Evolutionary conservation across 1,284 basidiomycete species (phyloP).

Genomic region (Cryptococcus sp.): DNA sequence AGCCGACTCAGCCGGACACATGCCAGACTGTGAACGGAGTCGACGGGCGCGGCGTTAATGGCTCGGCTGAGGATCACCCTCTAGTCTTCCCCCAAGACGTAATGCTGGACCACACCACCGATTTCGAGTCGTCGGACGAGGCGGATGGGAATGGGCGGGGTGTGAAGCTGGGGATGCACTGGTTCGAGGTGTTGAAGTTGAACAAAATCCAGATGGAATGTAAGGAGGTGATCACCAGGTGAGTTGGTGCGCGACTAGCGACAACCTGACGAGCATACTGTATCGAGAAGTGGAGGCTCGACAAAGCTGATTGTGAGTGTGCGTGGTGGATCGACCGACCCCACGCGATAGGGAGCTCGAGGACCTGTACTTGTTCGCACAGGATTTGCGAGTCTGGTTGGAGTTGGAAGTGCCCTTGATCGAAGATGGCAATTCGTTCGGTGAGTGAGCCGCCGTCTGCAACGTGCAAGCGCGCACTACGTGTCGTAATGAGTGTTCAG

Average conservation of each 20-base stretch:
- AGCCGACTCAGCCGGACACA: constrained; percentile 14
- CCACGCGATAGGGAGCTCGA: constrained; percentile 27
- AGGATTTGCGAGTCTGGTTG: constrained; percentile 37
- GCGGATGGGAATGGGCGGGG: background rate
- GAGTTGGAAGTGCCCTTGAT: constrained; percentile 41
- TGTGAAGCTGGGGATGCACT: constrained; percentile 25
- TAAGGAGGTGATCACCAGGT: constrained; percentile 21
- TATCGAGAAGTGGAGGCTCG: background rate
- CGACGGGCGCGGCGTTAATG: background rate
- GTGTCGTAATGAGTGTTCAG: no score
- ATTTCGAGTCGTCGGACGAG: background rate
- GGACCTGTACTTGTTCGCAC: constrained; percentile 24
- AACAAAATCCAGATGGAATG: constrained; percentile 27
- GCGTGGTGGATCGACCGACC: background rate
- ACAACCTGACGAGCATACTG: background rate
- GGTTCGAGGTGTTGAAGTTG: constrained; percentile 34
- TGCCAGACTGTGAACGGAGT: background rate
- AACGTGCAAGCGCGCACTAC: no score
- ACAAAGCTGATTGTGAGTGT: no score
- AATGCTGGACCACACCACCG: background rate
- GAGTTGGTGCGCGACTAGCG: constrained; percentile 10
- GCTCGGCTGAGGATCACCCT: background rate
- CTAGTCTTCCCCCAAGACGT: background rate
- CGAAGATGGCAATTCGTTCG: constrained; percentile 44
- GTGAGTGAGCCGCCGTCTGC: constrained; percentile 15